phyloP scores from a whole-genome alignment of 2,329 filamentous ascomycete species.

The Davidsoniella neocaledoniae region DNA sequence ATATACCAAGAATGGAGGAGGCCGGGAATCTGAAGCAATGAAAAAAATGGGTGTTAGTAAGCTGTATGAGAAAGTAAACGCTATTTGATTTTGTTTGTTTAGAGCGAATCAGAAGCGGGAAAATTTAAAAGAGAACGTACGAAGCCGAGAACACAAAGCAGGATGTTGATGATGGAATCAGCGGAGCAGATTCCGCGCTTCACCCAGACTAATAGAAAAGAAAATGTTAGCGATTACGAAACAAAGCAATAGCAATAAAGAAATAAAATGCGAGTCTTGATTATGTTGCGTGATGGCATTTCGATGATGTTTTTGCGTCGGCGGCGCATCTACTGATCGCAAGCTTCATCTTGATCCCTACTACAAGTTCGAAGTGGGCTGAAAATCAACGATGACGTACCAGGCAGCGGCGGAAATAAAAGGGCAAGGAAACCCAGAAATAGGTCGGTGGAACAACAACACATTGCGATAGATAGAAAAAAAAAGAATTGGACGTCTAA shows the following conservation, averaged over 20 bases:
- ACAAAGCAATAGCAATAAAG: conserved; percentile 5
- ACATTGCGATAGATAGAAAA: not conserved
- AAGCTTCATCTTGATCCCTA: too few species aligned
- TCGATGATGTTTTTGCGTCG: too few species aligned
- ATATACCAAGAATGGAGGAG: conserved; percentile 97
- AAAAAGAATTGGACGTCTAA: not conserved
- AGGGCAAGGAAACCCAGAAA: conserved; percentile 48
- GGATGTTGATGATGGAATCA: conserved; percentile 88
- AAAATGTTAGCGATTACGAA: conserved; percentile 2
- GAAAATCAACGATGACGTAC: conserved; percentile 25
- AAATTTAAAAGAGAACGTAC: conserved; percentile 20
- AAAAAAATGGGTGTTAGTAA: not conserved
- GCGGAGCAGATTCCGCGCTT: conserved; percentile 85
- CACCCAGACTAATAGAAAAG: conserved; percentile 58
- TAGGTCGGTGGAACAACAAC: conserved; percentile 31
- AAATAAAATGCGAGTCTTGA: conserved; percentile 3
- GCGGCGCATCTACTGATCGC: too few species aligned
- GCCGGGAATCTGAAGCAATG: conserved; percentile 46
- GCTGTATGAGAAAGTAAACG: not conserved
- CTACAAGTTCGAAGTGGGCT: too few species aligned
- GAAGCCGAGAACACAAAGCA: conserved; percentile 64
- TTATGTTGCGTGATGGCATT: not conserved
- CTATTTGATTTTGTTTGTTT: not conserved
- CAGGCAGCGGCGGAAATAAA: conserved; percentile 47
- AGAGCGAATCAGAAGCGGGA: not conserved